Percentiles rank a stretch among this genome's conserved stretches.
Conservation (phyloP, 2,329 filamentous ascomycete genomes). For the Atkinsonella texensis region DNA sequence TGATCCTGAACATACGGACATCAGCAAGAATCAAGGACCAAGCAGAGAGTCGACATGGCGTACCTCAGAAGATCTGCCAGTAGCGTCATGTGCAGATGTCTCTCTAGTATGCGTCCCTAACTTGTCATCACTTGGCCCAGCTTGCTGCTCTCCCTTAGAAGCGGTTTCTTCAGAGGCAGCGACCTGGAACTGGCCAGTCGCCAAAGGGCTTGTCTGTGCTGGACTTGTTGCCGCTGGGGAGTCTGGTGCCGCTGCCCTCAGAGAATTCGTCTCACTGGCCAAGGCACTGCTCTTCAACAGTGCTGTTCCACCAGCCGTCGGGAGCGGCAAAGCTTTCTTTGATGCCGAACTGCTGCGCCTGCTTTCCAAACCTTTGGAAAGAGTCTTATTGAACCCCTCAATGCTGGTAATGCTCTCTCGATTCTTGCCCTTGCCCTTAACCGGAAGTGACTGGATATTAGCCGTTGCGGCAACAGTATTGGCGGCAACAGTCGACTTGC, state of each 20-base stretch:
- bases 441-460: slow-evolving; percentile 44
- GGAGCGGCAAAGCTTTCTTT: slow-evolving; percentile 57
- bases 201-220: slow-evolving; percentile 20
- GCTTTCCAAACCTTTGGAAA: slow-evolving; percentile 83
- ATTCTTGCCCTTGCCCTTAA: slow-evolving; percentile 31
- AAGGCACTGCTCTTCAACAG: slow-evolving; percentile 38
- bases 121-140: slow-evolving; percentile 2
- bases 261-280: slow-evolving; percentile 47
- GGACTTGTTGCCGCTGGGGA: slow-evolving; percentile 29
- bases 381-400: slow-evolving; percentile 62
- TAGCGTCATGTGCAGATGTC: slow-evolving; percentile 12
- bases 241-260: slow-evolving; percentile 36
- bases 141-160: neutral
- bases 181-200: slow-evolving; percentile 12
- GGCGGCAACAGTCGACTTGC: slow-evolving; percentile 82
- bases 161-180: slow-evolving; percentile 7
- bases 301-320: slow-evolving; percentile 28
- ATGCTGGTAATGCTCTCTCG: slow-evolving; percentile 43
- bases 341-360: slow-evolving; percentile 79
- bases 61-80: slow-evolving; percentile 34
- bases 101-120: slow-evolving; percentile 15
- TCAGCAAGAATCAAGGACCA: slow-evolving; percentile 26
- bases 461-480: slow-evolving; percentile 80
- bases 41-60: slow-evolving; percentile 39
- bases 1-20: slow-evolving; percentile 14